Conservation (phyloP, 2,329 filamentous ascomycete genomes). For the Epichloe sp. region DNA sequence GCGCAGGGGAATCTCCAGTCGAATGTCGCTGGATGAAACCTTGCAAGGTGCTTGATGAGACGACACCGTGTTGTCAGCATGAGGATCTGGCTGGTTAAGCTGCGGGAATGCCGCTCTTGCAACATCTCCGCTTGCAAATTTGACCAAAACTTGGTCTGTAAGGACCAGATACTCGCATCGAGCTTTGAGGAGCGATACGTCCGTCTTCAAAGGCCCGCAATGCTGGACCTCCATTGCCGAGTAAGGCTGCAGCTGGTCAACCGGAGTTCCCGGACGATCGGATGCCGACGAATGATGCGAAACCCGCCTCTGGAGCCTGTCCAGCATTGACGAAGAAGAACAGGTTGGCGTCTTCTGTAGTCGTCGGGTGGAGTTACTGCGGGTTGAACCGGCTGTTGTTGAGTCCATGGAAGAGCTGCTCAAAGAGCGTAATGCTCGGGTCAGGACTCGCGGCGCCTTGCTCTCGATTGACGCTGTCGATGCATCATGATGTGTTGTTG, state of each 20-base stretch:
- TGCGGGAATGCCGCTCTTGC: conserved; percentile 35
- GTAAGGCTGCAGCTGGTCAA: conserved; percentile 20
- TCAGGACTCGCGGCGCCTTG: conserved; percentile 23
- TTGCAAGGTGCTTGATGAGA: conserved; percentile 15
- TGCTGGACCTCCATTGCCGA: conserved; percentile 28
- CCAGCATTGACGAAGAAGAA: conserved; percentile 27
- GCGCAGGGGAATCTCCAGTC: conserved; percentile 34
- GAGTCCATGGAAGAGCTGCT: conserved; percentile 29
- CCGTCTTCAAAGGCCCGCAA: conserved; percentile 34
- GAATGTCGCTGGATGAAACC: conserved; percentile 22
- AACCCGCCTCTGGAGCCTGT: conserved; percentile 26
- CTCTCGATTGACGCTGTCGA: conserved; percentile 12
- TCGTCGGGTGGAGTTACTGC: conserved; percentile 19
- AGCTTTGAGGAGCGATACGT: conserved; percentile 34
- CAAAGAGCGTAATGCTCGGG: conserved; percentile 25
- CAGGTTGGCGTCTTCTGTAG: conserved; percentile 26
- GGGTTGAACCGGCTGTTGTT: conserved; percentile 18
- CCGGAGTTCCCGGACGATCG: conserved; percentile 16
- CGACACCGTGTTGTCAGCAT: conserved; percentile 11
- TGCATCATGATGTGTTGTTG: conserved; percentile 10
- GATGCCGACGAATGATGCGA: conserved; percentile 24
- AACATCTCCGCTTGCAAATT: conserved; percentile 34
- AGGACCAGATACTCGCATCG: conserved; percentile 39
- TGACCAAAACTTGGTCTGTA: conserved; percentile 36
- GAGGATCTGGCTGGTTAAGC: conserved; percentile 18